These are phyloP conservation scores for Leccinum imitatum DNA, from an alignment of 768 basidiomycete species.

Conservation along the genomic window DNA sequence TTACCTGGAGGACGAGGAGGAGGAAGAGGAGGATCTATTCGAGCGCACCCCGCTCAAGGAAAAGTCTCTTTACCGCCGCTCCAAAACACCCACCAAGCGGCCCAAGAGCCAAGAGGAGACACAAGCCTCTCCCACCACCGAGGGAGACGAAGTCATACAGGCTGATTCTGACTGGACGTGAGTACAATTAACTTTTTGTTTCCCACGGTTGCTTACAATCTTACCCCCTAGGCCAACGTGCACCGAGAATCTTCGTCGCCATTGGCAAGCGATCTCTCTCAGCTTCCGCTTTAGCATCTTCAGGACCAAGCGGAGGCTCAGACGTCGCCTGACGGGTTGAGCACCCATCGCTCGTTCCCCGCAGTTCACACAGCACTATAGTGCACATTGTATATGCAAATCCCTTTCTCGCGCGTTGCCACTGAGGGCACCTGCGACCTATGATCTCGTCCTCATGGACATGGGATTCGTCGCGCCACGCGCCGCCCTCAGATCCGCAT, in stretches of 20 bases:
- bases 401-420: conserved; percentile 24
- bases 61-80: conserved; percentile 16
- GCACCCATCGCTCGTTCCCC: conserved; percentile 6
- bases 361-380: conserved; percentile 11
- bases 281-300: conserved; percentile 59
- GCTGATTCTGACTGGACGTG: conserved; percentile 34
- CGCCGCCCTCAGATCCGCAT: conserved; percentile 22
- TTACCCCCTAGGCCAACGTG: conserved; percentile 51
- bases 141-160: conserved; percentile 13
- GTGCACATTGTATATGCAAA: conserved; percentile 26
- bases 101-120: conserved; percentile 24
- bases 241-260: conserved; percentile 48
- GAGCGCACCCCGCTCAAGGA: conserved; percentile 30
- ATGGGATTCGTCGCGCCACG: conserved; percentile 28
- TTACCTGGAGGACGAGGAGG: conserved; percentile 26
- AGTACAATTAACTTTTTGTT: conserved; percentile 11
- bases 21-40: conserved; percentile 20
- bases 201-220: conserved; percentile 1
- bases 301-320: conserved; percentile 43
- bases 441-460: conserved; percentile 20
- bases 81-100: conserved; percentile 23
- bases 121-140: not conserved
- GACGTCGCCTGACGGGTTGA: conserved; percentile 31
- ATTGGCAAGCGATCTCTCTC: conserved; percentile 62
- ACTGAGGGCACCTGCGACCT: conserved; percentile 23